Base-by-base conservation (phyloP, 208 protist genomes). In the Crithidia sp. region DNA sequence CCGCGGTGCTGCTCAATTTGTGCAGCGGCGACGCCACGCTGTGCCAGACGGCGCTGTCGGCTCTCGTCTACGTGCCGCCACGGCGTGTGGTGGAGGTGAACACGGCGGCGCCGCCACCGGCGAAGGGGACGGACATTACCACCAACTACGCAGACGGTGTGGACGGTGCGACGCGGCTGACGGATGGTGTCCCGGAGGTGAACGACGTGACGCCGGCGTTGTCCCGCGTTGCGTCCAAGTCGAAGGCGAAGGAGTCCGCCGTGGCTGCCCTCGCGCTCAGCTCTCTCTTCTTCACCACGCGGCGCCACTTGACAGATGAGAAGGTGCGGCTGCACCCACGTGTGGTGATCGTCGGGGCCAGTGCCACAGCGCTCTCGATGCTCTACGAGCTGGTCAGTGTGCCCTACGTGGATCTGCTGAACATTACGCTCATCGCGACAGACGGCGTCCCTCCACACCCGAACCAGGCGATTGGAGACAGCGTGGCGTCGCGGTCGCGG, bases 381-480 rank as follows among this genome's bases (percentile, higher is more conserved):
- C 80, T 98, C 60, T 82, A 98, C 70, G 83, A 82, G 45, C 87
- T 96, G 44, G 71, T 95, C 28, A 52, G 71, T 17, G 76, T 96
- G 0, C 90, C 95, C 16, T 96, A 95, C 77, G 74, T 92, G n/a
- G 81, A 72, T 52, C 94, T 95, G 79, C 87, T 82, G 17, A 97
- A 97, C 77, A 75, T 98, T 55, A 79, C 95, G 0, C 83, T 98
- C n/a, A 73, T 98, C 39, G 94, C 92, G 4, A 91, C 83, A 0
- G 91, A 97, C 74, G 91, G 90, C 36, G 58, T 97, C 49, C 90
- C 92, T 56, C 61, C 58, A 17, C 93, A 97, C 74, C 87, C 86
- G 5, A 95, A 95, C 55, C 83, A 90, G 55, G 49, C 52, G 12
- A 52, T 62, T 41, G 65, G 55, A 40, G 44, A 61, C 52, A 66